A percentile compares a stretch with the other conserved stretches of the same genome.
Conservation (phyloP, 2,329 filamentous ascomycete species). For the Botrytis cinerea region DNA sequence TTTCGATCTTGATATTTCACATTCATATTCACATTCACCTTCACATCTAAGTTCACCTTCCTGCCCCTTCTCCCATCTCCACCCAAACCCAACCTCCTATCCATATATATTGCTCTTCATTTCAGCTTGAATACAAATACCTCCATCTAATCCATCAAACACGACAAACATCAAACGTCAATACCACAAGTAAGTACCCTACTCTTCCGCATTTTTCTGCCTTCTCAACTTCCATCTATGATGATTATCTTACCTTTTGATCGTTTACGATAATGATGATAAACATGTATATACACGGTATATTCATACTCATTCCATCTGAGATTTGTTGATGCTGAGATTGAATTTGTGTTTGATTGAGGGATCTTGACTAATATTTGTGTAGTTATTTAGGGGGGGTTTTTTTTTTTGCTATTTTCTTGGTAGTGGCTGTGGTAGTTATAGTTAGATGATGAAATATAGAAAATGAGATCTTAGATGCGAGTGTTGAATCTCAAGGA, state of each 20-base stretch:
- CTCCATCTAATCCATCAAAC: not conserved
- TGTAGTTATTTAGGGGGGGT: not conserved
- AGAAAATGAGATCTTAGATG: too few relatives aligned
- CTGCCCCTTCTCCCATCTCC: too few relatives aligned
- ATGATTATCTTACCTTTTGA: not conserved
- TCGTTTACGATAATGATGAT: not conserved
- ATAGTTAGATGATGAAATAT: not conserved
- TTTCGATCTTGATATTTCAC: too few relatives aligned
- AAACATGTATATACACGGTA: too few relatives aligned
- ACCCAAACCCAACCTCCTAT: too few relatives aligned
- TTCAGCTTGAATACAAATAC: too few relatives aligned
- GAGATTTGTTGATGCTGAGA: not conserved
- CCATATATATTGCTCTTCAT: too few relatives aligned
- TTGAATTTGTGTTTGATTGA: not conserved
- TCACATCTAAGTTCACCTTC: too few relatives aligned
- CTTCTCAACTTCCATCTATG: not conserved
- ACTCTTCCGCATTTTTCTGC: too few relatives aligned
- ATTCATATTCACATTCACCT: too few relatives aligned
- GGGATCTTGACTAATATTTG: not conserved
- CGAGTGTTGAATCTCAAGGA: rapidly evolving
- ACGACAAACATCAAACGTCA: not conserved
- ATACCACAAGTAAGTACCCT: not conserved
- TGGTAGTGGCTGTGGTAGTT: not conserved
- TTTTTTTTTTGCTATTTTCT: too few relatives aligned
- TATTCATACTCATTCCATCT: not conserved